Evolutionary conservation across 139 green algal species (phyloP).

Genomic region (Chlorella sp.): DNA sequence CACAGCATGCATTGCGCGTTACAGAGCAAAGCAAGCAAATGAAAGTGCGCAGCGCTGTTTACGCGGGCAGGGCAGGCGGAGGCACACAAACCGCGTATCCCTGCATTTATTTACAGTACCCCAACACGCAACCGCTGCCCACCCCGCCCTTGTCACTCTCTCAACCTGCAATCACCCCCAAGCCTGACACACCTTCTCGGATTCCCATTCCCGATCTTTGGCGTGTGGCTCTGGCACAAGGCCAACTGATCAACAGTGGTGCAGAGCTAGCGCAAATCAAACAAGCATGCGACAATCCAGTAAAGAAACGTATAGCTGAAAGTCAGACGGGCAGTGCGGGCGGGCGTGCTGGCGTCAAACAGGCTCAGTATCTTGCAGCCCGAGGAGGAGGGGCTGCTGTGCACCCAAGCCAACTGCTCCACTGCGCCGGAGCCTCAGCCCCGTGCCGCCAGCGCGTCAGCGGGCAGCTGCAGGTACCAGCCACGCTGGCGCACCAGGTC

Average conservation of each 20-base stretch:
- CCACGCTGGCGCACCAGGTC: conserved; percentile 10
- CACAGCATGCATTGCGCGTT: background rate
- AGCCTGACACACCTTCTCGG: too few species aligned
- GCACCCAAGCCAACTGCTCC: too few species aligned
- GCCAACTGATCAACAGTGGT: background rate
- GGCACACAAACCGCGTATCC: too few species aligned
- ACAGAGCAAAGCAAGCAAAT: background rate
- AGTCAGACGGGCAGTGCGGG: background rate
- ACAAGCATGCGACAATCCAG: background rate
- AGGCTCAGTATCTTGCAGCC: background rate
- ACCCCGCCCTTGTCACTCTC: too few species aligned
- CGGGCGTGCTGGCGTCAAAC: too few species aligned
- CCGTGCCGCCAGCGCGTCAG: background rate
- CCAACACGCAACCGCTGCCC: too few species aligned
- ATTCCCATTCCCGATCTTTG: background rate
- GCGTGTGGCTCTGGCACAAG: background rate
- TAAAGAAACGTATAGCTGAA: background rate
- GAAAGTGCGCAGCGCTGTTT: too few species aligned
- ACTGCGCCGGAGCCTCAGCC: background rate
- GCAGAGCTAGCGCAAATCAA: background rate
- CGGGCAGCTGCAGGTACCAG: conserved; percentile 32
- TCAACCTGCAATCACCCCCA: too few species aligned
- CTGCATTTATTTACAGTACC: too few species aligned
- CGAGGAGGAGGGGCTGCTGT: too few species aligned
- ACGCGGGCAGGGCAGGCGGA: too few species aligned